phyloP scores from a whole-genome alignment of 495 filamentous ascomycete species.

The Pseudomonodictys pantanalensis region DNA sequence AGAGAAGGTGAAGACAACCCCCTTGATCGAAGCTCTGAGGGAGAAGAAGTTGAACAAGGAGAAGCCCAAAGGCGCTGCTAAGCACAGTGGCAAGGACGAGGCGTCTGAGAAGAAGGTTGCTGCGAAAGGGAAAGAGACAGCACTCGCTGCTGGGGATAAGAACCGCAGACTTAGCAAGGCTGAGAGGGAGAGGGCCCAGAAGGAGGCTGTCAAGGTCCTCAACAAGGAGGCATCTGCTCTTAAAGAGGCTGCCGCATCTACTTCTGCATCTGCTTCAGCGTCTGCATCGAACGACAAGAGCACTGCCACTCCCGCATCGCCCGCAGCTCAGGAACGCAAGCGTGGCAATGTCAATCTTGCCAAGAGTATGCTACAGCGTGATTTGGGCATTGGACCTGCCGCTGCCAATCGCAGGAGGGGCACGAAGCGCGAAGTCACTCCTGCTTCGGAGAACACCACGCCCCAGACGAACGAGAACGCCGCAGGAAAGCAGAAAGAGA shows the following conservation, averaged over 20 bases:
- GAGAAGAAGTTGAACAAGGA: constrained; percentile 88
- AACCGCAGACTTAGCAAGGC: constrained; percentile 47
- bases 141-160: constrained; percentile 46
- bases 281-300: constrained; percentile 24
- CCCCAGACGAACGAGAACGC: constrained; percentile 35
- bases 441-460: constrained; percentile 11
- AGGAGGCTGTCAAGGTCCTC: constrained; percentile 76
- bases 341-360: constrained; percentile 72
- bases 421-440: constrained; percentile 41
- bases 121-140: constrained; percentile 34
- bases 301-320: constrained; percentile 36
- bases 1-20: constrained; percentile 73
- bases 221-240: constrained; percentile 58
- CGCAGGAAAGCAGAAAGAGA: constrained; percentile 16
- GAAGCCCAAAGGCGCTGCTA: constrained; percentile 56
- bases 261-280: too few species aligned
- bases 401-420: constrained; percentile 50
- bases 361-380: constrained; percentile 82
- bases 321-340: constrained; percentile 51
- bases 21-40: constrained; percentile 82
- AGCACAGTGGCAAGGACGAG: constrained; percentile 51
- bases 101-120: constrained; percentile 53
- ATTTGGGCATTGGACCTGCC: constrained; percentile 69
- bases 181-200: constrained; percentile 62
- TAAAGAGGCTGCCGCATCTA: too few species aligned